Evolutionary conservation across 257 asterid genomes (phyloP), one percentile per base, ranked within the genome.

Genomic region (Thymus mandschuricus): DNA sequence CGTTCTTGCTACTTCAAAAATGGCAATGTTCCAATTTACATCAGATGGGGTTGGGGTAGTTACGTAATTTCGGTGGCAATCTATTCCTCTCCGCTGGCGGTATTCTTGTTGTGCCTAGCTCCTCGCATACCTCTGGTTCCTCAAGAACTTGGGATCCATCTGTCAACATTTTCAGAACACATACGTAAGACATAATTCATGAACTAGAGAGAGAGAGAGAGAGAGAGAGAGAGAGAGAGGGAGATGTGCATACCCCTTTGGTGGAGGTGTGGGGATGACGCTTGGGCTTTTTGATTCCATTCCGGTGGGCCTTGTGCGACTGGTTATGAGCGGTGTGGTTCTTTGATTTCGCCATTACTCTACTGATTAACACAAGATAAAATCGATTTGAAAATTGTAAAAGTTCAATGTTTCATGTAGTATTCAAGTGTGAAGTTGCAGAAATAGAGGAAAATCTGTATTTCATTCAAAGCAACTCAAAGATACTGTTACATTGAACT

Each of bases 61-160:
- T 55, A 67, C 64, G 74, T 52, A 66, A 66, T 27, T 66, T 44
- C 50, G 64, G 67, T 21, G 21, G 21, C 43, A 76, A 64, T 90
- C 82, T 82, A 85, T 76, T 89, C 92, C 77, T 90, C 88, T 3
- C 56, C 92, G 35, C 86, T 79, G 45, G 82, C 81, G 10, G 34
- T 72, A 72, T 79, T 88, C 48, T 83, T 86, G 91, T 91, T 91
- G 80, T 91, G 97, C 88, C 89, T n/a, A n/a, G n/a, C n/a, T 91
- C 84, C 96, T 87, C 4, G 96, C 97, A 60, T 91, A 91, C 97
- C 97, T 91, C 82, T 89, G 97, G 88, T 91, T 91, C 89, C 97
- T 87, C 95, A 91, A 72, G 33, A 91, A 91, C 91, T 89, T 91
- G 34, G 97, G 96, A 68, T 91, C 97, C 97, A 91, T 91, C 97